A percentile compares a stretch with the other conserved stretches of the same genome.
phyloP scores from a whole-genome alignment of 129 eudicot genomes.

The Flaveria sonorensis region DNA sequence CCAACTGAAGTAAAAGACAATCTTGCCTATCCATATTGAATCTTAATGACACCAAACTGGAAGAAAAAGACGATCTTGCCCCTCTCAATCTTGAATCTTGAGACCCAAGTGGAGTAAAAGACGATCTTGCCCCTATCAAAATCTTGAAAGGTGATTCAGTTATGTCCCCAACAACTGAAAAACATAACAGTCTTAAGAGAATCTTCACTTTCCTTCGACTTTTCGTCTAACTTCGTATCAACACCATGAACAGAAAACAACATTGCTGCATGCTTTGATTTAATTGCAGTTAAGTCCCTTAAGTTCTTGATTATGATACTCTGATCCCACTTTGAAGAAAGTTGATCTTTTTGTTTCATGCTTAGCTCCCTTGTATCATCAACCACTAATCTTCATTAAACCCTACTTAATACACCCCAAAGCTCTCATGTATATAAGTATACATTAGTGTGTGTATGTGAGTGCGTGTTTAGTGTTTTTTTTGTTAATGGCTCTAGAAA shows the following conservation, averaged over 20 bases:
- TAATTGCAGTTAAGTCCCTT: conserved; percentile 24
- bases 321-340: conserved; percentile 28
- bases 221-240: conserved; percentile 21
- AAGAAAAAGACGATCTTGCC: background rate
- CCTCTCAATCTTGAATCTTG: conserved; percentile 1
- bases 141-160: conserved; percentile 16
- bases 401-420: too few species aligned
- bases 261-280: conserved; percentile 24
- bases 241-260: conserved; percentile 24
- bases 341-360: conserved; percentile 38
- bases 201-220: conserved; percentile 40
- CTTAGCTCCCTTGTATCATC: conserved; percentile 19
- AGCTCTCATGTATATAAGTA: too few species aligned
- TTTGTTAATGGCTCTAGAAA: background rate
- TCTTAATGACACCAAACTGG: too few species aligned
- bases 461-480: background rate
- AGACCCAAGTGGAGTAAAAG: background rate
- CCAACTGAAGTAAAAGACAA: too few species aligned
- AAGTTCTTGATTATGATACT: conserved; percentile 29
- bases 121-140: conserved; percentile 19
- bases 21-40: too few species aligned
- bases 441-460: background rate
- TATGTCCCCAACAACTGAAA: conserved; percentile 55
- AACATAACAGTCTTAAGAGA: conserved; percentile 43
- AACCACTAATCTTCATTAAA: conserved; percentile 9